phyloP scores from a whole-genome alignment of 129 eudicot species.

The Scalesia atractyloides region DNA sequence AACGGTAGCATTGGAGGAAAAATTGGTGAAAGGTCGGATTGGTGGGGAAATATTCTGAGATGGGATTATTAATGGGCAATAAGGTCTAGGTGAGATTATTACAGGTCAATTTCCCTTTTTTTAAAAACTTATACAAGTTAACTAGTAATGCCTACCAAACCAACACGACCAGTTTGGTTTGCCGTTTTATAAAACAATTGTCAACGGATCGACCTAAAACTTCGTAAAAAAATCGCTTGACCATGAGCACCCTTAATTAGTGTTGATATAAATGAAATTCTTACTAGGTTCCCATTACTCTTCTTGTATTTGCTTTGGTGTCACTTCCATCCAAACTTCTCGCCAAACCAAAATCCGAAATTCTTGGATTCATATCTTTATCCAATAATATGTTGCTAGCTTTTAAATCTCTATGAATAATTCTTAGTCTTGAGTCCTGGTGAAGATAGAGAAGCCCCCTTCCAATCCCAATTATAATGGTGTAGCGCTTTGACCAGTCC shows the following conservation, averaged over 20 bases:
- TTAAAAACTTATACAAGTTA: too few species aligned
- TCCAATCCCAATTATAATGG: conserved; percentile 45
- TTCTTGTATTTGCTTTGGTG: conserved; percentile 42
- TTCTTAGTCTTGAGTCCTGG: conserved; percentile 48
- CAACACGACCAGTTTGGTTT: background rate
- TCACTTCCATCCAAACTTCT: conserved; percentile 54
- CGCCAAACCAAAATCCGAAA: conserved; percentile 65
- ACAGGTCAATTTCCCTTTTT: too few species aligned
- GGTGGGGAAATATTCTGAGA: too few species aligned
- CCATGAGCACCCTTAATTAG: background rate
- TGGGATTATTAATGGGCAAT: too few species aligned
- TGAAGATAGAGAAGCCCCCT: conserved; percentile 57
- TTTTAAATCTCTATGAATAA: conserved; percentile 49
- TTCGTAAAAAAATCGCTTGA: background rate
- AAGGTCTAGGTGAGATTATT: too few species aligned
- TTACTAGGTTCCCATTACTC: conserved; percentile 62
- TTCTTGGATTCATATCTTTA: conserved; percentile 54
- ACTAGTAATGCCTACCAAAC: too few species aligned
- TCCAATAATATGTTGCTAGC: conserved; percentile 52
- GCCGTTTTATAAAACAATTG: background rate
- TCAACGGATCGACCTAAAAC: background rate
- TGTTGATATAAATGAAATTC: background rate
- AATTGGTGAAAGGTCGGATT: too few species aligned
- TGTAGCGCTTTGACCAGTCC: conserved; percentile 46
- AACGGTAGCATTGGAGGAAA: too few species aligned